Percentiles rank a stretch among this genome's conserved stretches.
These are phyloP conservation scores for Poa pratensis DNA, from an alignment of 176 grass and related monocot genomes.

Conservation along the genomic window DNA sequence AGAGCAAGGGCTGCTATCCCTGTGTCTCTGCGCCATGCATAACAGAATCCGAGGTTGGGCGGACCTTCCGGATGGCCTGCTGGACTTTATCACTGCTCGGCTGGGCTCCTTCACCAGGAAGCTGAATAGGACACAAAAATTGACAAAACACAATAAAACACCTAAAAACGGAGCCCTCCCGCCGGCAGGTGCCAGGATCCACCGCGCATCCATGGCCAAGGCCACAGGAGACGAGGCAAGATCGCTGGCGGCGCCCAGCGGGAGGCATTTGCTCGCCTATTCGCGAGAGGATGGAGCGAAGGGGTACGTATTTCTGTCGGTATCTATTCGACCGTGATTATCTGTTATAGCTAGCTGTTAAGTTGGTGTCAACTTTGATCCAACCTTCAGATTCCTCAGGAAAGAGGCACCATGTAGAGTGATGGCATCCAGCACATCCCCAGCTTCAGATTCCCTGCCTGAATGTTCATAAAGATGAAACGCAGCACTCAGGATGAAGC, in stretches of 20 bases:
- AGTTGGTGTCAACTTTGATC: constrained; percentile 47
- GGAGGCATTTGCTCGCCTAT: too few relatives aligned
- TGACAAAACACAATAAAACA: too few relatives aligned
- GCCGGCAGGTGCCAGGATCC: too few relatives aligned
- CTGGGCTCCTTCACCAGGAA: background rate
- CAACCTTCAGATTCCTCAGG: constrained; percentile 65
- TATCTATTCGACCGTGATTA: too few relatives aligned
- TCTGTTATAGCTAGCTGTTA: too few relatives aligned
- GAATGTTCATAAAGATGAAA: constrained; percentile 75
- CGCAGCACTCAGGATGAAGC: constrained; percentile 72
- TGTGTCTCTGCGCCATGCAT: background rate
- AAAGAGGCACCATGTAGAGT: constrained; percentile 55
- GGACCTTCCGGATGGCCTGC: background rate
- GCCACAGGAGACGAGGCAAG: too few relatives aligned
- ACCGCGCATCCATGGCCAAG: too few relatives aligned
- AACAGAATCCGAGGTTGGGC: background rate
- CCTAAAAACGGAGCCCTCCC: too few relatives aligned
- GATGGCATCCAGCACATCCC: constrained; percentile 60
- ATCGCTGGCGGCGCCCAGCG: too few relatives aligned
- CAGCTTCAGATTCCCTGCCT: constrained; percentile 55
- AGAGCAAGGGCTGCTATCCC: background rate
- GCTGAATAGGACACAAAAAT: too few relatives aligned
- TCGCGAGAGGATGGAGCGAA: too few relatives aligned
- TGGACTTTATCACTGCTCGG: background rate
- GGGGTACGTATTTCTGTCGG: too few relatives aligned